Evolutionary conservation across 225 moss, liverwort and hornwort species (phyloP).

Genomic region (Pleurozium schreberi): DNA sequence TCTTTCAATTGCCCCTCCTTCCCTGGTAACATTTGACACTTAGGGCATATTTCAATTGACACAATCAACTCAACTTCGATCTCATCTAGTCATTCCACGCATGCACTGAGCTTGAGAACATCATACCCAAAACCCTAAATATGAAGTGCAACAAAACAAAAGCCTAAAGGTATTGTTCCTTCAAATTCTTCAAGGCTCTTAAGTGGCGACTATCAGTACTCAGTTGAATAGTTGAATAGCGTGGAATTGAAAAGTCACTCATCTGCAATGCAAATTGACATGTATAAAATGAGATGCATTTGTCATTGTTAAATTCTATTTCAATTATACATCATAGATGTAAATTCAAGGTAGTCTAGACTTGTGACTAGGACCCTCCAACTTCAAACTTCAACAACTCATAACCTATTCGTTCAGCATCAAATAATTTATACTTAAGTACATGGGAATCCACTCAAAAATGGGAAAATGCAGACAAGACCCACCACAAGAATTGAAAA

Average conservation of each 20-base stretch:
- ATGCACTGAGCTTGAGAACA: background rate
- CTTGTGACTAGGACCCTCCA: background rate
- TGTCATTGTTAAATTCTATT: background rate
- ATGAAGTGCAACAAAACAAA: background rate
- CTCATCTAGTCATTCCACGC: background rate
- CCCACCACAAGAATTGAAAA: background rate
- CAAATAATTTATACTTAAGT: background rate
- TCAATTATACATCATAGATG: background rate
- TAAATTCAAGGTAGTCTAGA: background rate
- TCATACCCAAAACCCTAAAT: background rate
- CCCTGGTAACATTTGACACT: conserved; percentile 1
- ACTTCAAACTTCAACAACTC: background rate
- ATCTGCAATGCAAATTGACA: background rate
- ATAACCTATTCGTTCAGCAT: background rate
- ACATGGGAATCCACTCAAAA: background rate
- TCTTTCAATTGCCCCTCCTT: conserved; percentile 29
- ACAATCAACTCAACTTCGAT: background rate
- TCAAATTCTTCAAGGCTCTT: background rate
- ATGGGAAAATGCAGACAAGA: background rate
- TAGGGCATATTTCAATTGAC: background rate
- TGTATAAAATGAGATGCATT: background rate
- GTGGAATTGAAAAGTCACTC: background rate
- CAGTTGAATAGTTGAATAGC: background rate
- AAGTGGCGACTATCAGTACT: background rate
- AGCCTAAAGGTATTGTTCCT: background rate